A percentile compares a stretch with the other conserved stretches of the same genome.
phyloP scores from a whole-genome alignment of 495 filamentous ascomycete species.

The Jackrogersella minutella region DNA sequence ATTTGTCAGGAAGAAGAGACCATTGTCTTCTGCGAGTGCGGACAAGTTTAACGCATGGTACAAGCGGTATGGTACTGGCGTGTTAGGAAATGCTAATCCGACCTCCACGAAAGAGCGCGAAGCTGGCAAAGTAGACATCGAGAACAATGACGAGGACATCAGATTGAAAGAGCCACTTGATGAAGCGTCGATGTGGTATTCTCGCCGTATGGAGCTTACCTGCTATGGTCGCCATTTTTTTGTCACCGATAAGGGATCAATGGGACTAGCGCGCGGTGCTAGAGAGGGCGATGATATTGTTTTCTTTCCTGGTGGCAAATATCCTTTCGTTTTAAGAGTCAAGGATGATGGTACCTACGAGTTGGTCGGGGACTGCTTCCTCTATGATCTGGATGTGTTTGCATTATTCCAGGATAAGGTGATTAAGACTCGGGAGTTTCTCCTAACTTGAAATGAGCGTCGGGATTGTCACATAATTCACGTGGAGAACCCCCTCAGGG shows the following conservation, averaged over 20 bases:
- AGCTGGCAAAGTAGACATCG: no score
- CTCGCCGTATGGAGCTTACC: constrained; percentile 9
- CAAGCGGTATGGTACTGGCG: background rate
- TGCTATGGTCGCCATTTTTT: constrained; percentile 25
- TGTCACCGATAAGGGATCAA: constrained; percentile 16
- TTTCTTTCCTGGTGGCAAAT: constrained; percentile 20
- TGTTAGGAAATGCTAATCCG: background rate
- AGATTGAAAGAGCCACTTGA: background rate
- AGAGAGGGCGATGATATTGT: constrained; percentile 17
- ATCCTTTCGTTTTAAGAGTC: constrained; percentile 23
- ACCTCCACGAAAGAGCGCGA: background rate
- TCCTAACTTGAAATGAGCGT: constrained; percentile 10
- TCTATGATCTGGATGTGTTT: constrained; percentile 30
- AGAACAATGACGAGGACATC: no score
- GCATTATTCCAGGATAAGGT: constrained; percentile 1
- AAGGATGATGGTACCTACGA: constrained; percentile 15
- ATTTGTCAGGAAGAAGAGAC: background rate
- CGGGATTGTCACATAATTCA: no score
- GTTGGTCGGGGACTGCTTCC: constrained; percentile 25
- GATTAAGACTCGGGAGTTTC: constrained; percentile 5
- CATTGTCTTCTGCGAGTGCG: background rate
- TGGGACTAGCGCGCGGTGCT: constrained; percentile 19
- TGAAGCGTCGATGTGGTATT: background rate
- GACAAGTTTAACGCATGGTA: constrained; percentile 16
- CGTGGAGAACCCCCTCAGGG: background rate